These are phyloP conservation scores for Colletotrichum filicis DNA, from an alignment of 2,329 filamentous ascomycete species.

Conservation along the genomic window DNA sequence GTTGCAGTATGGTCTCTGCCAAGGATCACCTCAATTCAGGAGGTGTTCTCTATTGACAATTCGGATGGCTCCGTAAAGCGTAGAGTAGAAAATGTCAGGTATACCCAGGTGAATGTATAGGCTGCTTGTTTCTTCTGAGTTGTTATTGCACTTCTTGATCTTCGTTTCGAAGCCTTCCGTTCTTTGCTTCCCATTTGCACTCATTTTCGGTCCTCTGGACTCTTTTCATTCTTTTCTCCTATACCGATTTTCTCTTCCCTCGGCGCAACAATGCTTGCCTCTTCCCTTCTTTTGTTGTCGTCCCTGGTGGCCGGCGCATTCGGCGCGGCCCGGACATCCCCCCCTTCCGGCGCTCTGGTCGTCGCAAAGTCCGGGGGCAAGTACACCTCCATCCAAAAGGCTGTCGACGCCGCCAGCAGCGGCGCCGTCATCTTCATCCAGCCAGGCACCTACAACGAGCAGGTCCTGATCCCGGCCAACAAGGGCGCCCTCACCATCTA, in stretches of 20 bases:
- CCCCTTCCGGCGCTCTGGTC: slow-evolving; percentile 45
- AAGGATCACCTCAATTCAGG: slow-evolving; percentile 1
- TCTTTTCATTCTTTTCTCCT: slow-evolving; percentile 9
- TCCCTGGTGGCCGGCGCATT: slow-evolving; percentile 32
- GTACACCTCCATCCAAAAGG: slow-evolving; percentile 54
- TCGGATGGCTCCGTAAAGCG: neutral
- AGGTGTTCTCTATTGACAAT: neutral
- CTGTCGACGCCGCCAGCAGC: slow-evolving; percentile 67
- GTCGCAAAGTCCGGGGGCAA: slow-evolving; percentile 41
- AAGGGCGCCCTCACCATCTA: slow-evolving; percentile 75
- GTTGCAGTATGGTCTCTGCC: neutral
- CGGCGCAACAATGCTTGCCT: slow-evolving; percentile 15
- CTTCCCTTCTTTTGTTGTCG: slow-evolving; percentile 32
- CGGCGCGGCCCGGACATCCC: slow-evolving; percentile 41
- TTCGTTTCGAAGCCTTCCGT: slow-evolving; percentile 13
- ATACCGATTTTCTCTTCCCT: neutral
- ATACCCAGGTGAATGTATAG: neutral
- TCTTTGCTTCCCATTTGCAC: slow-evolving; percentile 5
- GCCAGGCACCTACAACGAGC: slow-evolving; percentile 49
- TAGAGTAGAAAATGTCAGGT: slow-evolving; percentile 2
- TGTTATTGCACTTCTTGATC: slow-evolving; percentile 16
- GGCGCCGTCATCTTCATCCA: slow-evolving; percentile 50
- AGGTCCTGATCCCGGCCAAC: slow-evolving; percentile 56
- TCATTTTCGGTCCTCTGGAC: slow-evolving; percentile 24
- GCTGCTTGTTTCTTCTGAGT: neutral